A percentile compares a stretch with the other conserved stretches of the same genome.
phyloP scores from a whole-genome alignment of 2,329 filamentous ascomycete genomes.

The Fonsecaea pedrosoi region DNA sequence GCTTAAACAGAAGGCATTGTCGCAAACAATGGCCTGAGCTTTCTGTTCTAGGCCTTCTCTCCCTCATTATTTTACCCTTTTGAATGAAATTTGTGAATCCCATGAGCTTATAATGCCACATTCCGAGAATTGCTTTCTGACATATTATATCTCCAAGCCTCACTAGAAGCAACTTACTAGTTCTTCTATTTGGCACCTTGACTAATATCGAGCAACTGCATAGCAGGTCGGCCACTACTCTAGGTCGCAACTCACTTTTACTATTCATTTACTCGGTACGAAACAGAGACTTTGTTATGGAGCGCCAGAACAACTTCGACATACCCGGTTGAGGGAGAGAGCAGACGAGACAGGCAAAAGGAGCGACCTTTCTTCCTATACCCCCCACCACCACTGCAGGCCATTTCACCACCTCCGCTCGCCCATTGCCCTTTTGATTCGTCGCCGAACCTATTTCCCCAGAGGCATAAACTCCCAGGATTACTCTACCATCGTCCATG shows the following conservation, averaged over 20 bases:
- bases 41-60: background rate
- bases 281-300: conserved; percentile 2
- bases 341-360: background rate
- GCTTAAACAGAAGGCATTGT: conserved; percentile 3
- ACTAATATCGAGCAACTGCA: background rate
- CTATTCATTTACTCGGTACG: background rate
- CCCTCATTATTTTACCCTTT: conserved; percentile 20
- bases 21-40: conserved; percentile 2
- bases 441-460: background rate
- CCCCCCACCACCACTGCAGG: conserved; percentile 7
- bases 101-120: conserved; percentile 4
- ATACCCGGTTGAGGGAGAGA: conserved; percentile 9
- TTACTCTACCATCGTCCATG: background rate
- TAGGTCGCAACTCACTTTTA: conserved; percentile 6
- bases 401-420: conserved; percentile 12
- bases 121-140: background rate
- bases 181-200: background rate
- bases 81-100: conserved; percentile 10
- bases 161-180: background rate
- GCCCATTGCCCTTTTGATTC: conserved; percentile 4
- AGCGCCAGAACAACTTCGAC: conserved; percentile 2
- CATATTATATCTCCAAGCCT: background rate
- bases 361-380: background rate
- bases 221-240: background rate
- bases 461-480: conserved; percentile 2